Base-by-base conservation (phyloP, 75 land plant species). In the Picea glauca region DNA sequence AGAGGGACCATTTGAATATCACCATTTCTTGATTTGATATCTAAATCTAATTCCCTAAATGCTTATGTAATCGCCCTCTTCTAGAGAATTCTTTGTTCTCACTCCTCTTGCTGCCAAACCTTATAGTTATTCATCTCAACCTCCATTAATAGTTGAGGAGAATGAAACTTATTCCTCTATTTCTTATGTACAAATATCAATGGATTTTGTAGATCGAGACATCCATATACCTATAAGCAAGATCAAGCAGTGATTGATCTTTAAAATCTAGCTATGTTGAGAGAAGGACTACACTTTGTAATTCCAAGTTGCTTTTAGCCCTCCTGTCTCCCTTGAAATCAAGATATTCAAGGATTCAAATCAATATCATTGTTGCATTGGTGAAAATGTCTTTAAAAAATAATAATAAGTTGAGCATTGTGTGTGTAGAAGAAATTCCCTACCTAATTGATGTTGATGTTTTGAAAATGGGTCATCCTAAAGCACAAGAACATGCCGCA, bases 401-500 rank as follows among this genome's bases (percentile, higher is more conserved):
- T n/a, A n/a, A n/a, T n/a, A n/a, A n/a, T 78, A 85, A 84, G 84
- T 61, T 84, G 46, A 78, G 26, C 60, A 85, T 91, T 76, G 87
- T 85, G 17, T 78, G 92, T 9, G 85, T 86, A 18, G 92, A 88
- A 43, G 82, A 76, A 56, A 77, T 90, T 58, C 90, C 90, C 7
- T 61, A 76, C 40, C 81, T 90, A 26, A 72, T 91, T 66, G 82
- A 85, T 60, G n/a, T n/a, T n/a, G n/a, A n/a, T n/a, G n/a, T 75
- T 23, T 84, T 91, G 56, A 84, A 66, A 58, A 58, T 72, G 56
- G 78, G 81, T 5, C 32, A 21, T 43, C 60, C 62, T 14, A 85
- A 86, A 75, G 82, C 87, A 20, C 82, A 85, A 68, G 90, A 87
- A 66, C 93, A 85, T 83, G 88, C 90, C 0, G 88, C 86, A 6